Percentiles rank a stretch among this genome's conserved stretches.
Conservation (phyloP, 2,329 filamentous ascomycete genomes). For the Neurospora sp. region DNA sequence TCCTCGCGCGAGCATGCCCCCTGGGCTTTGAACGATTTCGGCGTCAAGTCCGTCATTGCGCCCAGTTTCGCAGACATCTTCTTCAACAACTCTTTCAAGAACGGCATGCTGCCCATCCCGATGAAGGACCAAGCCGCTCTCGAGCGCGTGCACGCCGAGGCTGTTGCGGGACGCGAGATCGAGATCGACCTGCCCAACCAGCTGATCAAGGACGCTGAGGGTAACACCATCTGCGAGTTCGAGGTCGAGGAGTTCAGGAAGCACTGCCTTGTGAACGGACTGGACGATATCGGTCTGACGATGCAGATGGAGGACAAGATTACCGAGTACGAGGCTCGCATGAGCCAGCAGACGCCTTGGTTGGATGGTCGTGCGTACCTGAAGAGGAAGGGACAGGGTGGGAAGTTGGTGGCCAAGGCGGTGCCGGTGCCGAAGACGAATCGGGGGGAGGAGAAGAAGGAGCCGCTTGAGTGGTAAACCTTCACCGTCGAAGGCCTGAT, state of each 20-base stretch:
- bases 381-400: constrained; percentile 44
- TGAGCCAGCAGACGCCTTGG: constrained; percentile 77
- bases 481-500: too few species aligned
- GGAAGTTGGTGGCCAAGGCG: constrained; percentile 47
- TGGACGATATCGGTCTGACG: constrained; percentile 92
- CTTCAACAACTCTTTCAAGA: constrained; percentile 99
- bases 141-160: constrained; percentile 64
- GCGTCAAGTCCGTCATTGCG: constrained; percentile 88
- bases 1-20: constrained; percentile 90
- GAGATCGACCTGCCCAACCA: constrained; percentile 86
- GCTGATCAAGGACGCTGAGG: constrained; percentile 64
- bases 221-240: constrained; percentile 67
- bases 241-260: constrained; percentile 90
- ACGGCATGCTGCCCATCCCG: constrained; percentile 87
- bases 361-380: constrained; percentile 81
- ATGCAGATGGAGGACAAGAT: constrained; percentile 92
- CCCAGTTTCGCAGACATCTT: constrained; percentile 86
- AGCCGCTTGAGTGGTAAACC: constrained; percentile 66
- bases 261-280: constrained; percentile 85
- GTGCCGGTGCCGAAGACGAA: constrained; percentile 79
- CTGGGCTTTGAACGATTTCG: constrained; percentile 94
- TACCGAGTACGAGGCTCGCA: constrained; percentile 66
- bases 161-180: constrained; percentile 69
- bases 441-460: constrained; percentile 69
- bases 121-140: constrained; percentile 60